Evolutionary conservation across 2,329 filamentous ascomycete species (phyloP).

Genomic region (Monilinia fructicola): DNA sequence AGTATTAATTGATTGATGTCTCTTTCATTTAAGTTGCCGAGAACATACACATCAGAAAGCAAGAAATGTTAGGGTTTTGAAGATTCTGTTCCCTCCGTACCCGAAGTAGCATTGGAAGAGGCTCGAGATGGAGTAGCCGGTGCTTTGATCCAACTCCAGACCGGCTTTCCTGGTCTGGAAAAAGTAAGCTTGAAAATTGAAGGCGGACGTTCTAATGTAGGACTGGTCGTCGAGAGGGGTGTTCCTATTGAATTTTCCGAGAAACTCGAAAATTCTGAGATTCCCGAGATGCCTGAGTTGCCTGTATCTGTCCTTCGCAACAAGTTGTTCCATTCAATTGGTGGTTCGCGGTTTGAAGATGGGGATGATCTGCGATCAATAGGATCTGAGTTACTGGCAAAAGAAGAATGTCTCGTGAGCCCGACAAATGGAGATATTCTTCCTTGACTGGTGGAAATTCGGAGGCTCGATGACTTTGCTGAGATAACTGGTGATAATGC

Average conservation of each 20-base stretch:
- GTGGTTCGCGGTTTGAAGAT: not conserved
- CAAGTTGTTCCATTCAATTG: not conserved
- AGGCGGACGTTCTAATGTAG: not conserved
- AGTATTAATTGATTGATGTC: too few species aligned
- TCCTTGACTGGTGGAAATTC: not conserved
- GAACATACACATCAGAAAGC: not conserved
- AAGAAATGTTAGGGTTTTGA: not conserved
- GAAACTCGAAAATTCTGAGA: not conserved
- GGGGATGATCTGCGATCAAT: not conserved
- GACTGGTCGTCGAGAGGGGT: not conserved
- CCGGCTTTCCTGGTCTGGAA: not conserved
- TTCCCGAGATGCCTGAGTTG: not conserved
- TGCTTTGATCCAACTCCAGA: not conserved
- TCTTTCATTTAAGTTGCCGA: too few species aligned
- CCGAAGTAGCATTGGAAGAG: not conserved
- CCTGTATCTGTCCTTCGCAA: not conserved
- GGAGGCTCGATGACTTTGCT: not conserved
- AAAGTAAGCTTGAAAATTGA: constrained; percentile 3
- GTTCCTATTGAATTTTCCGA: not conserved
- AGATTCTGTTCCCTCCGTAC: not conserved
- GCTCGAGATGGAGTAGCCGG: not conserved
- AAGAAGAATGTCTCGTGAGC: not conserved
- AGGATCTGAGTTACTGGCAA: not conserved
- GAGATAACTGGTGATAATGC: not conserved
- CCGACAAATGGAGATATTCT: constrained; percentile 1